Base-by-base conservation (phyloP, 2,329 filamentous ascomycete genomes). In the Xylariaceae sp. region DNA sequence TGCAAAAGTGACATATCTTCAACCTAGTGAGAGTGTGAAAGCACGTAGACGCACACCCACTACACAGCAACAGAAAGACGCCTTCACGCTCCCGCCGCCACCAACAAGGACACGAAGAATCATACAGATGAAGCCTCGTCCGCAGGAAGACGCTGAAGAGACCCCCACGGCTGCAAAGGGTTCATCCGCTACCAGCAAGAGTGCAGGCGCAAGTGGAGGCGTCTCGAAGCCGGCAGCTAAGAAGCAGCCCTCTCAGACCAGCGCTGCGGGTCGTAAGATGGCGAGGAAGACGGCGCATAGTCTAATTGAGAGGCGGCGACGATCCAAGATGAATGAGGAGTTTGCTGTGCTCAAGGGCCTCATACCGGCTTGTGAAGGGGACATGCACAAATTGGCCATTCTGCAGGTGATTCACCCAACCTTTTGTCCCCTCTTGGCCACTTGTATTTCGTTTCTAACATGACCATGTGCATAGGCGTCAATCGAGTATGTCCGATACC, bases 261-360 rank as follows among this genome's bases (percentile, higher is more conserved):
- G 87, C 59, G 89, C 89, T 1, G 90, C 91, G 1, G 90, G 90
- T n/a, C 81, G 90, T 48, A 97, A 96, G 74, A 95, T 94, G 58
- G 91, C 94, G 6, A 81, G 94, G 58, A 97, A 96, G 73, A 97
- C 92, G 1, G 94, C 94, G 11, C 94, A 99, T 65, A 96, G 90
- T 63, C 72, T 97, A 58, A 99, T 97, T 60, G 94, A 99, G 72
- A 78, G 94, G 41, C 76, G 92, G 50, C 76, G 94, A 61, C 78
- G 94, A 54, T 95, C 89, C 11, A 99, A 97, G 75, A 99, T 97
- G 92, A 97, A 99, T 60, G 92, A 97, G 67, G 94, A 97, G 71
- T 97, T 97, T 72, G 87, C 84, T 2, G 87, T 95, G 14, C 73
- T 97, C 57, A 97, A 97, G 71, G 82, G 86, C 61, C 90, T 99